Conservation (phyloP, 345 rosid genomes). For the Euphorbia pulcherrima region DNA sequence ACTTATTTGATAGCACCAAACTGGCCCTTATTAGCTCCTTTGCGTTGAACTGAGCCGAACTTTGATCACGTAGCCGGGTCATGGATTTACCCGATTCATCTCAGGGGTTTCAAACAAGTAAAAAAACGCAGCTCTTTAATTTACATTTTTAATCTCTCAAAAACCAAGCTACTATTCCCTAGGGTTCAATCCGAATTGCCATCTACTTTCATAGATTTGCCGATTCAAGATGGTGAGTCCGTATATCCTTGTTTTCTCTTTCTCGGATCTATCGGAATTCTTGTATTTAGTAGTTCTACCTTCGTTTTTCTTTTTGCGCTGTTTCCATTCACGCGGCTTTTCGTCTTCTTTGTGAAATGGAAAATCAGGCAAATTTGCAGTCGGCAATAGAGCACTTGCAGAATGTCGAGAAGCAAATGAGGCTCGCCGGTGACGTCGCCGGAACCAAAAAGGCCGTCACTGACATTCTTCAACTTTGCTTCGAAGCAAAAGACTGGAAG, state of each 20-base stretch:
- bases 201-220: neutral
- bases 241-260: neutral
- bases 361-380: slow-evolving; percentile 46
- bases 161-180: neutral
- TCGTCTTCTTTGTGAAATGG: neutral
- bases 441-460: slow-evolving; percentile 72
- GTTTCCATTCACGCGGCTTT: neutral
- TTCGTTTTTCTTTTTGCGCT: neutral
- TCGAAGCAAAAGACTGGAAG: slow-evolving; percentile 83
- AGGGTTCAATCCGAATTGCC: slow-evolving; percentile 8
- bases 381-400: slow-evolving; percentile 62
- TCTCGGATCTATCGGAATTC: neutral
- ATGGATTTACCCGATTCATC: neutral
- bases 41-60: too few species aligned
- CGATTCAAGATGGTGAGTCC: slow-evolving; percentile 18
- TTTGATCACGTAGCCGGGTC: neutral
- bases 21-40: too few species aligned
- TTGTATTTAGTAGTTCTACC: neutral
- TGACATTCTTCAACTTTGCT: slow-evolving; percentile 74
- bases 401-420: slow-evolving; percentile 81
- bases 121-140: neutral
- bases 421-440: slow-evolving; percentile 69
- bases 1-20: too few species aligned
- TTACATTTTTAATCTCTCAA: neutral
- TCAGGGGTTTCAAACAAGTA: neutral